Percentiles rank a stretch among this genome's conserved stretches.
These are phyloP conservation scores for Arachis monticola DNA, from an alignment of 331 rosid genomes.

Conservation along the genomic window DNA sequence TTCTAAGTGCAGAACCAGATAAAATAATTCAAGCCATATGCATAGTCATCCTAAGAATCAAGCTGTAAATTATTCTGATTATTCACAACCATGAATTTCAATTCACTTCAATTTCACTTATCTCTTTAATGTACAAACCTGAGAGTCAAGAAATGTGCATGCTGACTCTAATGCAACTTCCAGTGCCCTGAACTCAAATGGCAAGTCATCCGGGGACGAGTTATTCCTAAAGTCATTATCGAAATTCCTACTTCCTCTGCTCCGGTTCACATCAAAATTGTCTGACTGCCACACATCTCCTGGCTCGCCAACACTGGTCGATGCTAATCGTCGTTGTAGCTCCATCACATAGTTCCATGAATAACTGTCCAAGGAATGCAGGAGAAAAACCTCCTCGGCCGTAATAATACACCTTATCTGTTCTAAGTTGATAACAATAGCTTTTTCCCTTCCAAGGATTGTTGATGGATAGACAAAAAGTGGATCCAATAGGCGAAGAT, in stretches of 20 bases:
- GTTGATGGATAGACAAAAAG: slow-evolving; percentile 96
- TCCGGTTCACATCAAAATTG: slow-evolving; percentile 54
- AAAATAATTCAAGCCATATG: neutral
- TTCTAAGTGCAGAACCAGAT: neutral
- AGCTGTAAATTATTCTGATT: neutral
- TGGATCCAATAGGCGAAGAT: slow-evolving; percentile 96
- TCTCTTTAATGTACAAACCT: slow-evolving; percentile 76
- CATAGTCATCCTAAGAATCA: slow-evolving; percentile 4
- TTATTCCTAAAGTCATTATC: slow-evolving; percentile 59
- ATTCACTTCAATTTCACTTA: too few species aligned
- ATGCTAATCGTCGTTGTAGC: slow-evolving; percentile 72
- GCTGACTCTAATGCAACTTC: slow-evolving; percentile 99
- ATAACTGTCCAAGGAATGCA: slow-evolving; percentile 92
- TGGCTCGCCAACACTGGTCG: slow-evolving; percentile 46
- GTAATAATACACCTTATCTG: slow-evolving; percentile 97
- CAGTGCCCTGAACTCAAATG: slow-evolving; percentile 95
- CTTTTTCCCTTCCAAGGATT: slow-evolving; percentile 97
- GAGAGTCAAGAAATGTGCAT: slow-evolving; percentile 96
- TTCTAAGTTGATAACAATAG: slow-evolving; percentile 92
- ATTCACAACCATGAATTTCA: slow-evolving; percentile 15
- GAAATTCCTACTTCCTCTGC: slow-evolving; percentile 74
- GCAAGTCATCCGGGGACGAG: slow-evolving; percentile 92
- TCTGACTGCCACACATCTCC: slow-evolving; percentile 87
- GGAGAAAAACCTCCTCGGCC: slow-evolving; percentile 92
- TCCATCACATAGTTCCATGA: slow-evolving; percentile 93